Conservation (phyloP, 805 yeast species). For the Ogataea trehaloabstinens region DNA sequence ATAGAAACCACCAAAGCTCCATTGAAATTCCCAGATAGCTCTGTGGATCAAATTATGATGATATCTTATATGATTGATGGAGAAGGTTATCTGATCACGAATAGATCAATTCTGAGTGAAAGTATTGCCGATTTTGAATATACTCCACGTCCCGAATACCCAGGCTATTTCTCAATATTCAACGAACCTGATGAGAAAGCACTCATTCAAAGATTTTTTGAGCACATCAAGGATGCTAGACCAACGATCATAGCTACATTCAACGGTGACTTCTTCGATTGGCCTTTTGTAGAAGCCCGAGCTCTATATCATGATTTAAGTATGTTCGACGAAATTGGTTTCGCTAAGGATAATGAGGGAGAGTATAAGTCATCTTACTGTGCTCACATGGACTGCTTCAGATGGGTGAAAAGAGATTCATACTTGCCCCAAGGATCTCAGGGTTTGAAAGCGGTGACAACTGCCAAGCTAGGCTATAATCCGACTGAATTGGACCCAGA, state of each 20-base stretch:
- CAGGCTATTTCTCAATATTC: constrained; percentile 84
- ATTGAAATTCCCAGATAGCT: constrained; percentile 89
- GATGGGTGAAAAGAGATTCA: constrained; percentile 98
- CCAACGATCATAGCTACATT: constrained; percentile 98
- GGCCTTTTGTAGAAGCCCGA: constrained; percentile 96
- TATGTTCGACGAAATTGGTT: constrained; percentile 92
- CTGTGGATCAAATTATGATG: constrained; percentile 95
- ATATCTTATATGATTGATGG: constrained; percentile 99
- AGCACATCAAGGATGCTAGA: constrained; percentile 79
- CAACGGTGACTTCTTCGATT: constrained; percentile 98
- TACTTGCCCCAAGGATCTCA: constrained; percentile 98
- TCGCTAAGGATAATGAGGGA: constrained; percentile 82
- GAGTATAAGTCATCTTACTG: constrained; percentile 92
- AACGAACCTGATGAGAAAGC: constrained; percentile 86
- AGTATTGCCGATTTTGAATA: constrained; percentile 97
- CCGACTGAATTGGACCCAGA: constrained; percentile 98
- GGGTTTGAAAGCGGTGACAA: constrained; percentile 96
- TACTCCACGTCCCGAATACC: constrained; percentile 95
- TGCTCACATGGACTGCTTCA: constrained; percentile 93
- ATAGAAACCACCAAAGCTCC: constrained; percentile 98
- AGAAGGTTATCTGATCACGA: constrained; percentile 90
- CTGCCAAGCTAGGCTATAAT: constrained; percentile 90
- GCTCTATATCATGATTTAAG: constrained; percentile 79
- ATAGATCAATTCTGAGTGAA: constrained; percentile 88
- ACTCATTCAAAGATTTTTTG: constrained; percentile 73